These are phyloP conservation scores for Colletotrichum liaoningense DNA, from an alignment of 2,329 filamentous ascomycete genomes.

Conservation along the genomic window DNA sequence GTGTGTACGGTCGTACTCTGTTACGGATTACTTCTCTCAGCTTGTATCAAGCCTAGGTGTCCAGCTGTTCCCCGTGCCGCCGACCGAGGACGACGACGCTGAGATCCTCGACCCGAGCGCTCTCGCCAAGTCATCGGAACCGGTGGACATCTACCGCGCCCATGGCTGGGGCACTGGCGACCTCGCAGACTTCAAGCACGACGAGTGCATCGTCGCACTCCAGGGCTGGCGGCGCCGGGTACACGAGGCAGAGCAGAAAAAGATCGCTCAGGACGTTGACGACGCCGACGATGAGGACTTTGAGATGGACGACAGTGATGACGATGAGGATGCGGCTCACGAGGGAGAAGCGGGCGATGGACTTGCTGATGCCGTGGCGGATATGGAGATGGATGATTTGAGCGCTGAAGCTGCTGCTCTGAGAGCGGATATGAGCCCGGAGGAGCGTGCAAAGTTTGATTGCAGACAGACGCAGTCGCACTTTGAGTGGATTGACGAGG, in stretches of 20 bases:
- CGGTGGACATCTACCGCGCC: not conserved
- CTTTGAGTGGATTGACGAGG: conserved; percentile 25
- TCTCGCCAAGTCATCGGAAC: not conserved
- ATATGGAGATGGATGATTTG: conserved; percentile 31
- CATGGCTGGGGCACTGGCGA: conserved; percentile 17
- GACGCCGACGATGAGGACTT: conserved; percentile 30
- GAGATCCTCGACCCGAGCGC: conserved; percentile 16
- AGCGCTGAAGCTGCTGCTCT: conserved; percentile 22
- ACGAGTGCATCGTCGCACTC: conserved; percentile 28
- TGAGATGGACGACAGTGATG: conserved; percentile 12
- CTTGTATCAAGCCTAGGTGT: conserved; percentile 8
- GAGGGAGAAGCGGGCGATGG: not conserved
- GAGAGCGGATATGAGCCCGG: conserved; percentile 22
- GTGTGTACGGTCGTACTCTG: conserved; percentile 10
- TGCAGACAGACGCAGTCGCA: not conserved
- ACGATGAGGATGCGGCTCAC: conserved; percentile 13
- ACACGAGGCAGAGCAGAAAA: not conserved
- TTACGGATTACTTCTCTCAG: conserved; percentile 14
- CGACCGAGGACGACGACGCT: conserved; percentile 28
- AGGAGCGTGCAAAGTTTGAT: conserved; percentile 26
- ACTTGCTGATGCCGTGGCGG: conserved; percentile 25
- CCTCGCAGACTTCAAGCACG: conserved; percentile 10
- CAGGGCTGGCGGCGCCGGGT: conserved; percentile 14
- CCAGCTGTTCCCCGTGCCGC: conserved; percentile 20
- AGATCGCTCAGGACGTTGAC: conserved; percentile 12